These are phyloP conservation scores for Naegleria gruberi DNA, from an alignment of 208 protist genomes.

Conservation along the genomic window DNA sequence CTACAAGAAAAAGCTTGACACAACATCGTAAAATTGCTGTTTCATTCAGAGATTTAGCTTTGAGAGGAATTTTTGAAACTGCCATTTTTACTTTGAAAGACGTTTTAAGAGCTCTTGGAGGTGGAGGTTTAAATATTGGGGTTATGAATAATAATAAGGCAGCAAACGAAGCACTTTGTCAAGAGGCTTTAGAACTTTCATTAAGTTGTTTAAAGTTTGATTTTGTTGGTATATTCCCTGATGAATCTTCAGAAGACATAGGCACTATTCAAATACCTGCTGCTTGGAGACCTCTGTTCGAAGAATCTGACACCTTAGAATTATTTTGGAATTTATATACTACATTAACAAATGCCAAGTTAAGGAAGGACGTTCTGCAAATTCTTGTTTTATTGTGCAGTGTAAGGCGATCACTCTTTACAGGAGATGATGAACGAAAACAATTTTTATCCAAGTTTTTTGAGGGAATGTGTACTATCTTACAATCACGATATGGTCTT, in stretches of 20 bases:
- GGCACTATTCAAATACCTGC: conserved; percentile 54
- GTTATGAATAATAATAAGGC: not conserved
- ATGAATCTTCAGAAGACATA: conserved; percentile 52
- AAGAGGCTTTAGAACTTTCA: conserved; percentile 43
- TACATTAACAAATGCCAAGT: conserved; percentile 23
- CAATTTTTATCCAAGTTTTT: conserved; percentile 45
- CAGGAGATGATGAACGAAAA: conserved; percentile 43
- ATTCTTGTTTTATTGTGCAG: conserved; percentile 56
- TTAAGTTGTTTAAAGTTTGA: conserved; percentile 54
- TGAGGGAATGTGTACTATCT: conserved; percentile 36
- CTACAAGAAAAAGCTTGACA: conserved; percentile 31
- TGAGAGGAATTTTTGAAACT: conserved; percentile 42
- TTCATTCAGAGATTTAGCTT: conserved; percentile 46
- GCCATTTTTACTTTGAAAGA: conserved; percentile 30
- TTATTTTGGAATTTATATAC: conserved; percentile 56
- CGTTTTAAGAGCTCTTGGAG: not conserved
- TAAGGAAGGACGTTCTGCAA: conserved; percentile 37
- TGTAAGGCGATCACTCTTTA: conserved; percentile 53
- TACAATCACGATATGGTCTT: conserved; percentile 44
- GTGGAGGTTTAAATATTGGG: not conserved
- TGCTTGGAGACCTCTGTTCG: conserved; percentile 48
- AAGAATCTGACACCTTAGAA: conserved; percentile 46
- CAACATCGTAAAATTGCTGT: conserved; percentile 54
- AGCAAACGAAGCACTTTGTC: not conserved
- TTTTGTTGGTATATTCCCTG: conserved; percentile 52